These are phyloP conservation scores for Kernera saxatilis DNA, from an alignment of 345 rosid species.

Conservation along the genomic window DNA sequence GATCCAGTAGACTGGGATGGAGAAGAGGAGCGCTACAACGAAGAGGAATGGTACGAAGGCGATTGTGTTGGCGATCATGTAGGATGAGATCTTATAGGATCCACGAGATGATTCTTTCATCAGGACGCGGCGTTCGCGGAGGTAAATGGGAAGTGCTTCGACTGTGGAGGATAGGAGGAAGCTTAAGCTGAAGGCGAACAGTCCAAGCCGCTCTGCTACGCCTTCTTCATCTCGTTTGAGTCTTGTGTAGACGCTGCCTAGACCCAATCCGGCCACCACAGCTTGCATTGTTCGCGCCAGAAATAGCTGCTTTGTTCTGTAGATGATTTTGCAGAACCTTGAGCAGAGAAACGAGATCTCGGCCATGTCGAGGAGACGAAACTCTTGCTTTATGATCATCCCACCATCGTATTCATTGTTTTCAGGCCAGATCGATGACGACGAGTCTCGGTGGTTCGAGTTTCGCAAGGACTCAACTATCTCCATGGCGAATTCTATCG, in stretches of 20 bases:
- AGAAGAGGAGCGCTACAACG: slow-evolving; percentile 59
- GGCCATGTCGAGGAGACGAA: slow-evolving; percentile 21
- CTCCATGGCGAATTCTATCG: slow-evolving; percentile 84
- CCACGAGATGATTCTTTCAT: slow-evolving; percentile 91
- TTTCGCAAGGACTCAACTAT: slow-evolving; percentile 46
- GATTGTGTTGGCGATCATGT: slow-evolving; percentile 81
- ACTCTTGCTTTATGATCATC: neutral
- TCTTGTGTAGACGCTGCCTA: slow-evolving; percentile 70
- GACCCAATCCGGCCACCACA: slow-evolving; percentile 64
- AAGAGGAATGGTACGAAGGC: slow-evolving; percentile 72
- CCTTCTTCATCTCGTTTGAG: slow-evolving; percentile 59
- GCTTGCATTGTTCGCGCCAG: slow-evolving; percentile 90
- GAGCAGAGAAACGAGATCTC: slow-evolving; percentile 70
- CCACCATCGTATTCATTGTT: slow-evolving; percentile 1
- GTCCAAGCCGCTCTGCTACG: slow-evolving; percentile 62
- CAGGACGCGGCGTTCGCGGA: slow-evolving; percentile 71
- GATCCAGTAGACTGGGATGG: slow-evolving; percentile 78
- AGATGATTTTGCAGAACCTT: slow-evolving; percentile 74
- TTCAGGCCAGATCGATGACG: slow-evolving; percentile 32
- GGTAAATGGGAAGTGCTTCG: slow-evolving; percentile 89
- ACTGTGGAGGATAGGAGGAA: slow-evolving; percentile 87
- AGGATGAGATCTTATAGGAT: slow-evolving; percentile 73
- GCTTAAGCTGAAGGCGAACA: slow-evolving; percentile 84
- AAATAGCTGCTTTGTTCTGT: slow-evolving; percentile 74
- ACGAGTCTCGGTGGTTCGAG: slow-evolving; percentile 16